Percentiles rank a stretch among this genome's conserved stretches.
Evolutionary conservation across 352 stramenopile genomes (phyloP).

Genomic region (Halophytophthora polymorphica): DNA sequence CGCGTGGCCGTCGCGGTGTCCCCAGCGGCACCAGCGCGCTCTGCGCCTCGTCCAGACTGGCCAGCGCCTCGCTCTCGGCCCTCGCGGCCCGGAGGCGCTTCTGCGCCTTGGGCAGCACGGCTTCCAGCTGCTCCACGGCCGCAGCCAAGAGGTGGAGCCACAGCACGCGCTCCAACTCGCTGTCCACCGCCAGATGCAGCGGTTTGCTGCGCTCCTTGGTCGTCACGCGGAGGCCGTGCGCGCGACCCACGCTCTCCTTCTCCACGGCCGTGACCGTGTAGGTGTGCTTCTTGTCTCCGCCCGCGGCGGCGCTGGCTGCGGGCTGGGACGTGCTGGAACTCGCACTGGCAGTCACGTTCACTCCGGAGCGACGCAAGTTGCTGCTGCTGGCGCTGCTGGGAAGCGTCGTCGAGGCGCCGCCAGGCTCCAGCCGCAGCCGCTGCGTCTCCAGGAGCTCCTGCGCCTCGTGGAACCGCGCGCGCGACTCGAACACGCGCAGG

Average conservation of each 20-base stretch:
- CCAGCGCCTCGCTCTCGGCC: constrained; percentile 12
- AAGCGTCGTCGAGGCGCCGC: background rate
- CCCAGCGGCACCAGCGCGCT: constrained; percentile 17
- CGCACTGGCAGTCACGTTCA: background rate
- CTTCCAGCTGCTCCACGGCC: constrained; percentile 53
- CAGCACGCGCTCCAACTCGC: constrained; percentile 70
- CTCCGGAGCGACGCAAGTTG: background rate
- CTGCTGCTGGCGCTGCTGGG: constrained; percentile 5
- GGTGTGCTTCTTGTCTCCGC: constrained; percentile 36
- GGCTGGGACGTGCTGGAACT: background rate
- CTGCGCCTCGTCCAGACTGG: constrained; percentile 16
- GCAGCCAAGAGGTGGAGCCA: constrained; percentile 72
- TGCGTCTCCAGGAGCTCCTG: constrained; percentile 32
- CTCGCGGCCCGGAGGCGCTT: constrained; percentile 21
- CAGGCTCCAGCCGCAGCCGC: constrained; percentile 19
- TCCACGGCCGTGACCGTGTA: constrained; percentile 60
- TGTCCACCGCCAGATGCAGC: constrained; percentile 60
- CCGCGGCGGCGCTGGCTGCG: too few relatives aligned
- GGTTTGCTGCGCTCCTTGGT: constrained; percentile 52
- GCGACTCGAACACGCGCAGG: constrained; percentile 72
- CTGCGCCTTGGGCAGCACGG: constrained; percentile 34
- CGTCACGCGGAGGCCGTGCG: constrained; percentile 56
- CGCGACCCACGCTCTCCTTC: constrained; percentile 51
- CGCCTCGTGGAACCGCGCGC: constrained; percentile 43
- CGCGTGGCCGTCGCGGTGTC: constrained; percentile 15